Conservation (phyloP, 2,329 filamentous ascomycete genomes). For the Seiridium unicorne region DNA sequence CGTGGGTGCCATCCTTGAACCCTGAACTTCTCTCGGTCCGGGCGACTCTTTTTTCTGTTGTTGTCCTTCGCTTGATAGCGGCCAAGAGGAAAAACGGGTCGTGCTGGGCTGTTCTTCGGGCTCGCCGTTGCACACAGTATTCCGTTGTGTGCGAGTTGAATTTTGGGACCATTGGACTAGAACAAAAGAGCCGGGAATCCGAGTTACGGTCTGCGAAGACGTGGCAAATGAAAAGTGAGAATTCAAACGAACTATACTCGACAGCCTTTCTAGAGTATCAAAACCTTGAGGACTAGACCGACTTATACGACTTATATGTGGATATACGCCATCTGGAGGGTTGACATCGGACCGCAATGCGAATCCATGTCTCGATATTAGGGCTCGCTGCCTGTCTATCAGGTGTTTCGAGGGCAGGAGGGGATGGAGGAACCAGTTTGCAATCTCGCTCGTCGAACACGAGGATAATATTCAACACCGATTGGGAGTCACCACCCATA, state of each 20-base stretch:
- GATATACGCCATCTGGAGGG: background rate
- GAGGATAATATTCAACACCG: background rate
- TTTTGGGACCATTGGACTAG: too few species aligned
- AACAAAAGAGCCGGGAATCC: too few species aligned
- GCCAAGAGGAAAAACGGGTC: too few species aligned
- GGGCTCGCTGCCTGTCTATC: slow-evolving; percentile 1
- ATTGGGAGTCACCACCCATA: background rate
- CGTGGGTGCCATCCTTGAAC: background rate
- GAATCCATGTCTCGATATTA: slow-evolving; percentile 1
- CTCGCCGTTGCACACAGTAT: too few species aligned
- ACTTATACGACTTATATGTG: background rate
- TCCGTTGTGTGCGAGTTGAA: too few species aligned
- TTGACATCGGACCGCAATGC: slow-evolving; percentile 2
- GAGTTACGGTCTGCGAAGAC: too few species aligned
- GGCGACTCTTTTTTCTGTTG: too few species aligned
- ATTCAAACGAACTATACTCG: too few species aligned
- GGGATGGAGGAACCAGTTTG: too few species aligned
- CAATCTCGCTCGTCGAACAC: background rate
- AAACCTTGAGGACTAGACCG: background rate
- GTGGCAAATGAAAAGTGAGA: too few species aligned
- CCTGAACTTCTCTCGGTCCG: background rate
- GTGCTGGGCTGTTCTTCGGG: too few species aligned
- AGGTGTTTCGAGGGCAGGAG: background rate
- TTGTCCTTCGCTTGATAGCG: too few species aligned
- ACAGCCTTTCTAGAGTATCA: background rate